Percentiles rank a stretch among this genome's conserved stretches.
phyloP scores from a whole-genome alignment of 2,329 filamentous ascomycete genomes.

The Alternaria sp. region DNA sequence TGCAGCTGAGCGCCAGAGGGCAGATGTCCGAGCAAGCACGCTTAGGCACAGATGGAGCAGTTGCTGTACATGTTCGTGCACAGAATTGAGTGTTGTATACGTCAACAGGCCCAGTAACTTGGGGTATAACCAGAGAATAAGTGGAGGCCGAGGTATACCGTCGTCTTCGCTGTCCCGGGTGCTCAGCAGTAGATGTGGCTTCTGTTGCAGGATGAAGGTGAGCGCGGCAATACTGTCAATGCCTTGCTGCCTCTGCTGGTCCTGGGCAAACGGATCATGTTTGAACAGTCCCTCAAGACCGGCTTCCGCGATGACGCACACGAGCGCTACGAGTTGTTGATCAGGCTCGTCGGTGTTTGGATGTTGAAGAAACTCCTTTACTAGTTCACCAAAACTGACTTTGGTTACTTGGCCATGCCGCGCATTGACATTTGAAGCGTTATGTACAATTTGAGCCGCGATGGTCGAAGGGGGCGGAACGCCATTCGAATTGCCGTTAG shows the following conservation, averaged over 20 bases:
- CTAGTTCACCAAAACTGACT: slow-evolving; percentile 77
- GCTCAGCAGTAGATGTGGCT: slow-evolving; percentile 70
- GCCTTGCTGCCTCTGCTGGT: slow-evolving; percentile 67
- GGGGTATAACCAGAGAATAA: slow-evolving; percentile 64
- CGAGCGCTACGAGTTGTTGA: slow-evolving; percentile 80
- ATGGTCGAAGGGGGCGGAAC: slow-evolving; percentile 75
- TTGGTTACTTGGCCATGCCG: slow-evolving; percentile 72
- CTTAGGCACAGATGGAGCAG: slow-evolving; percentile 51
- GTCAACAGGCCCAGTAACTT: slow-evolving; percentile 61
- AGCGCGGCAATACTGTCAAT: slow-evolving; percentile 81
- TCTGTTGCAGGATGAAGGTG: slow-evolving; percentile 76
- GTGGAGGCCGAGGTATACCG: slow-evolving; percentile 50
- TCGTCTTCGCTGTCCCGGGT: slow-evolving; percentile 44
- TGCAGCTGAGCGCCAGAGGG: slow-evolving; percentile 48
- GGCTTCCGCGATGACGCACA: slow-evolving; percentile 83
- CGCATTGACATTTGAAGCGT: slow-evolving; percentile 72
- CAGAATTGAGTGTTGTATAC: slow-evolving; percentile 50
- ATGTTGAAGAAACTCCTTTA: slow-evolving; percentile 68
- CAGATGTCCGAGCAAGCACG: slow-evolving; percentile 46
- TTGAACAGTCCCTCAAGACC: slow-evolving; percentile 75
- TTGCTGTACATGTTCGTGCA: slow-evolving; percentile 51
- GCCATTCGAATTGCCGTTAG: slow-evolving; percentile 32
- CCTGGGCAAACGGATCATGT: slow-evolving; percentile 73
- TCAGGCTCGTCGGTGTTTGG: slow-evolving; percentile 67
- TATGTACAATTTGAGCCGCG: slow-evolving; percentile 86